Evolutionary conservation across 169 alveolate species (phyloP).

Genomic region (Plasmodium fragile): DNA sequence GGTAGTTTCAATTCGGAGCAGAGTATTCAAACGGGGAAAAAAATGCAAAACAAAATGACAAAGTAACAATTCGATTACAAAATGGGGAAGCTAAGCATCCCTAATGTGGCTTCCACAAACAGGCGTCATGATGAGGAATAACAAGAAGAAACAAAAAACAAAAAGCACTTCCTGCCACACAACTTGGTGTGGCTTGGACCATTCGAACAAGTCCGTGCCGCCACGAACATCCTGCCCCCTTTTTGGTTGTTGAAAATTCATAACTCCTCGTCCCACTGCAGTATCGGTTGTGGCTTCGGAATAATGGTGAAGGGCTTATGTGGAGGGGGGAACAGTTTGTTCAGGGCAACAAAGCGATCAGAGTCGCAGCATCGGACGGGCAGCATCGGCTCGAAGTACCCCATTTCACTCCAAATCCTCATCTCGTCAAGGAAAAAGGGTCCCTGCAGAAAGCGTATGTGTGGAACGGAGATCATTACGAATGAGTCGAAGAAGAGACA

Average conservation of each 20-base stretch:
- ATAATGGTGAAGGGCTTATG: conserved; percentile 76
- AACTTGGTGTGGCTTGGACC: not conserved
- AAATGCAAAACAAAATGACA: not conserved
- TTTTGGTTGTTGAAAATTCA: not conserved
- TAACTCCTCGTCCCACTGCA: conserved; percentile 70
- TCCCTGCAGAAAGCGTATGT: conserved; percentile 57
- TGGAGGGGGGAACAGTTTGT: conserved; percentile 82
- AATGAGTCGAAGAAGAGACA: not conserved
- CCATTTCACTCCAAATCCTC: conserved; percentile 80
- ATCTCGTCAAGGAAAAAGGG: conserved; percentile 79
- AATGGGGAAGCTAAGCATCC: not conserved
- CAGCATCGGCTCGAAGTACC: conserved; percentile 82
- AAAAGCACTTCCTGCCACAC: not conserved
- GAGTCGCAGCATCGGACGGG: conserved; percentile 84
- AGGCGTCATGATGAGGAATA: not conserved
- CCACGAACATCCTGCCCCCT: too few relatives aligned
- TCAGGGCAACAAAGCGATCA: conserved; percentile 79
- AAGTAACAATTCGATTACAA: not conserved
- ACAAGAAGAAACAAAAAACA: not conserved
- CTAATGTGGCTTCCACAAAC: not conserved
- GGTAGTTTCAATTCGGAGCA: not conserved
- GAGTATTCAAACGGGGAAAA: not conserved
- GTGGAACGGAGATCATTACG: not conserved
- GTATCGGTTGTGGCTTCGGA: conserved; percentile 79
- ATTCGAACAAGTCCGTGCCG: not conserved